These are phyloP conservation scores for Diplotaxis tenuifolia DNA, from an alignment of 345 rosid species.

Conservation along the genomic window DNA sequence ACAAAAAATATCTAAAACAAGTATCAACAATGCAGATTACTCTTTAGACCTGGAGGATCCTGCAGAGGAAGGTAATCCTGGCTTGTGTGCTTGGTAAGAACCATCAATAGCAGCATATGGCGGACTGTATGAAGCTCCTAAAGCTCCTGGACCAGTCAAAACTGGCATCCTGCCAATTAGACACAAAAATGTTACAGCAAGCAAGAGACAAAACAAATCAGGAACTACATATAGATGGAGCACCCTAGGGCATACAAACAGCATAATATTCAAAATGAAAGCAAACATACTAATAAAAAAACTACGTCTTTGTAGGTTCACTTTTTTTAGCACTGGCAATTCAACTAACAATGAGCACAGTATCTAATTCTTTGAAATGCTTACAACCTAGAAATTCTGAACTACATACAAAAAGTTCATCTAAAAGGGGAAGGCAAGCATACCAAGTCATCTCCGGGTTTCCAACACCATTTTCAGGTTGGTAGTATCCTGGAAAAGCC, in stretches of 20 bases:
- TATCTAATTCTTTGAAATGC: conserved; percentile 2
- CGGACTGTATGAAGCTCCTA: conserved; percentile 73
- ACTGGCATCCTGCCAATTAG: conserved; percentile 78
- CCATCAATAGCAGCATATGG: conserved; percentile 68
- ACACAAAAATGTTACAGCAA: background rate
- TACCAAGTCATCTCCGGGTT: conserved; percentile 99
- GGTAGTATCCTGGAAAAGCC: conserved; percentile 70
- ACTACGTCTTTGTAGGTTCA: background rate
- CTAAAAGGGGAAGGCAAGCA: background rate
- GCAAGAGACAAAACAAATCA: background rate
- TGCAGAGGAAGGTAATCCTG: conserved; percentile 56
- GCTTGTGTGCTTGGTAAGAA: conserved; percentile 48
- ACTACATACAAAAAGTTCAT: conserved; percentile 16
- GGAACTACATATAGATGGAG: conserved; percentile 10
- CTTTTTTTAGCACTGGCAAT: background rate
- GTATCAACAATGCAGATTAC: background rate
- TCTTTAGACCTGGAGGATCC: conserved; percentile 57
- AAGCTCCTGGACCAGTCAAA: conserved; percentile 80
- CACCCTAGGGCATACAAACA: background rate
- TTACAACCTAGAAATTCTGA: conserved; percentile 1
- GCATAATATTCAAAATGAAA: background rate
- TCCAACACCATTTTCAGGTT: conserved; percentile 76
- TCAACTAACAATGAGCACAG: background rate
- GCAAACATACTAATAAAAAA: conserved; percentile 9
- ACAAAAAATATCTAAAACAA: background rate